phyloP scores from a whole-genome alignment of 805 yeast species.

The Suhomyces vadensis region DNA sequence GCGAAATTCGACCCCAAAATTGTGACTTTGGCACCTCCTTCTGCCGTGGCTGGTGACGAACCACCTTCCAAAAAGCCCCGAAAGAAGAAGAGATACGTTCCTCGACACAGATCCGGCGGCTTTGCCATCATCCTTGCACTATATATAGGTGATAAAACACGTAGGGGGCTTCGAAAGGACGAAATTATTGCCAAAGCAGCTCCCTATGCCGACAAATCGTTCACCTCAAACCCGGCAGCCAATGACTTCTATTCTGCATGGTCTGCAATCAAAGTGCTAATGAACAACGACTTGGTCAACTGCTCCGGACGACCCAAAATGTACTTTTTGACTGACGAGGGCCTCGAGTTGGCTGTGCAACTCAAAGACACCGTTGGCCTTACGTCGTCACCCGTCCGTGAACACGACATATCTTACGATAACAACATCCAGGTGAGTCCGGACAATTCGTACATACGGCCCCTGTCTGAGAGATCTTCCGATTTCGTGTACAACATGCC shows the following conservation, averaged over 20 bases:
- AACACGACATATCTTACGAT: slow-evolving; percentile 33
- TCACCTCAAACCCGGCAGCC: slow-evolving; percentile 58
- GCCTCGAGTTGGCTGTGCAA: slow-evolving; percentile 59
- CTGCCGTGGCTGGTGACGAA: slow-evolving; percentile 1
- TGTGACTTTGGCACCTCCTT: background rate
- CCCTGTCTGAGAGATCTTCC: background rate
- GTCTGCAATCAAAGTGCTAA: slow-evolving; percentile 64
- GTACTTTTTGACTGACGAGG: slow-evolving; percentile 70
- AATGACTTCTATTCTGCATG: slow-evolving; percentile 74
- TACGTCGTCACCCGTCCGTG: slow-evolving; percentile 17
- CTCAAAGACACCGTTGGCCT: slow-evolving; percentile 50
- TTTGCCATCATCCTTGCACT: slow-evolving; percentile 75
- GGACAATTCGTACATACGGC: slow-evolving; percentile 12
- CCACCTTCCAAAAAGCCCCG: slow-evolving; percentile 3
- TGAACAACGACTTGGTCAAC: slow-evolving; percentile 59
- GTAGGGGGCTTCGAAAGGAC: slow-evolving; percentile 63
- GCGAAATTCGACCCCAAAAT: slow-evolving; percentile 18
- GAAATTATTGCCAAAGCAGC: slow-evolving; percentile 57
- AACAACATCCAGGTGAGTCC: slow-evolving; percentile 34
- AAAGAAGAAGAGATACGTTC: slow-evolving; percentile 53
- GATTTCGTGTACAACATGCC: background rate
- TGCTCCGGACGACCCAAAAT: slow-evolving; percentile 57
- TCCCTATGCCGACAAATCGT: slow-evolving; percentile 57
- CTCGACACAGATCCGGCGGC: slow-evolving; percentile 76
- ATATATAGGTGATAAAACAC: slow-evolving; percentile 45